Evolutionary conservation across 2,329 filamentous ascomycete genomes (phyloP).

Genomic region (Aspergillus unguis): DNA sequence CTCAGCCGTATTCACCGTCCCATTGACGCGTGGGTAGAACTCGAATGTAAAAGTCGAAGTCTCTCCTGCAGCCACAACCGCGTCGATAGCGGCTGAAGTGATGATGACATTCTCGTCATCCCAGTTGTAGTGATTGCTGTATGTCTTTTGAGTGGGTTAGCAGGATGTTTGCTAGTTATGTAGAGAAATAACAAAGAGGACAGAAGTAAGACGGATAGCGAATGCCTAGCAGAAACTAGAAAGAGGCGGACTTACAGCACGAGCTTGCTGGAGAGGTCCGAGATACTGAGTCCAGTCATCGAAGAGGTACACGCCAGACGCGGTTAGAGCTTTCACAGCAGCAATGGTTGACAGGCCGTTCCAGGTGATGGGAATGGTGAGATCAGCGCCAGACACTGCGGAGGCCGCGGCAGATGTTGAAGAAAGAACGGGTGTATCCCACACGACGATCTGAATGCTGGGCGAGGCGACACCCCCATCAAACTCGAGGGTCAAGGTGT

Average conservation of each 20-base stretch:
- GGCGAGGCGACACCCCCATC: constrained; percentile 47
- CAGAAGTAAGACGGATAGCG: neutral
- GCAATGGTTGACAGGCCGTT: constrained; percentile 51
- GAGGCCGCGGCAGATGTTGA: constrained; percentile 30
- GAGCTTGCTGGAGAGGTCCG: constrained; percentile 50
- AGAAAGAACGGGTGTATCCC: constrained; percentile 44
- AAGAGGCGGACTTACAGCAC: constrained; percentile 27
- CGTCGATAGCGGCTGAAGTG: constrained; percentile 44
- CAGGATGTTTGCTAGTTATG: no score
- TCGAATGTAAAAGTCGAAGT: constrained; percentile 53
- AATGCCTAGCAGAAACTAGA: neutral
- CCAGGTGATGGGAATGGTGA: constrained; percentile 53
- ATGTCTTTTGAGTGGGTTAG: constrained; percentile 38
- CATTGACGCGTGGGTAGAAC: constrained; percentile 51
- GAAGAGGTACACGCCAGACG: constrained; percentile 50
- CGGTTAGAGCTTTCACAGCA: constrained; percentile 50
- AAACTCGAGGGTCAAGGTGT: constrained; percentile 53
- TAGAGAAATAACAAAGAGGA: no score
- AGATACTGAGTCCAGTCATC: constrained; percentile 58
- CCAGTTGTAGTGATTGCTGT: constrained; percentile 52
- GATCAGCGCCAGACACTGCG: constrained; percentile 36
- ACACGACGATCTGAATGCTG: constrained; percentile 52
- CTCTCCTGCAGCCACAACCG: constrained; percentile 46
- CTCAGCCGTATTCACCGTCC: constrained; percentile 47
- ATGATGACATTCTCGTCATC: constrained; percentile 48